phyloP scores from a whole-genome alignment of 2,329 filamentous ascomycete species.

The Penicillium sp. region DNA sequence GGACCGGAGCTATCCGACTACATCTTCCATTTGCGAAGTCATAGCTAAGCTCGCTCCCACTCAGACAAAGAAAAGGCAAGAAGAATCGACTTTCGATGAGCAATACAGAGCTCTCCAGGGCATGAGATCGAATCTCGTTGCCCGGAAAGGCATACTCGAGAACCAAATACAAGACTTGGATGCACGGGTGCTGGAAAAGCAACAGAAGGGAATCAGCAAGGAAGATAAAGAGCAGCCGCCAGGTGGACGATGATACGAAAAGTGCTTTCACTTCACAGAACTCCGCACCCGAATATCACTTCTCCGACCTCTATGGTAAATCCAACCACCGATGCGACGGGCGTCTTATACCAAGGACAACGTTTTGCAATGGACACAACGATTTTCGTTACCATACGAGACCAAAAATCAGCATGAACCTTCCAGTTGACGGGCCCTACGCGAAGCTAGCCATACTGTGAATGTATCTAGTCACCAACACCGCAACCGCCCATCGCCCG shows the following conservation, averaged over 20 bases:
- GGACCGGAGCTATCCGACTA: neutral
- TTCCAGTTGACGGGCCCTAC: no score
- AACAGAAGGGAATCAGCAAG: slow-evolving; percentile 36
- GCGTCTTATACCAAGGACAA: no score
- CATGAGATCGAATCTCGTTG: slow-evolving; percentile 51
- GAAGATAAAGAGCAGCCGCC: slow-evolving; percentile 26
- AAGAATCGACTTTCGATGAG: slow-evolving; percentile 55
- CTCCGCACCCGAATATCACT: neutral
- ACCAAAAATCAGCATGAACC: no score
- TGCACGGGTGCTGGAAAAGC: slow-evolving; percentile 42
- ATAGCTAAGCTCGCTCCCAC: neutral
- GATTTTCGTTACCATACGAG: no score
- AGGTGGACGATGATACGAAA: slow-evolving; percentile 14
- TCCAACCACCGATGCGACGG: no score
- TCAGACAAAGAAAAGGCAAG: slow-evolving; percentile 49
- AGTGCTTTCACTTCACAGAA: neutral
- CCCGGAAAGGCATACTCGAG: slow-evolving; percentile 56
- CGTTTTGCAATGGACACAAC: no score
- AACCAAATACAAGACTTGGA: slow-evolving; percentile 57
- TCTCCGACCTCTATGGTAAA: neutral
- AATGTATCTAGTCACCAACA: no score
- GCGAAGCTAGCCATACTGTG: no score
- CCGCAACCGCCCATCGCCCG: no score
- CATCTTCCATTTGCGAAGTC: neutral
- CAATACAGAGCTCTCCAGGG: slow-evolving; percentile 56